These are phyloP conservation scores for Sophora flavescens DNA, from an alignment of 306 rosid genomes.

Conservation along the genomic window DNA sequence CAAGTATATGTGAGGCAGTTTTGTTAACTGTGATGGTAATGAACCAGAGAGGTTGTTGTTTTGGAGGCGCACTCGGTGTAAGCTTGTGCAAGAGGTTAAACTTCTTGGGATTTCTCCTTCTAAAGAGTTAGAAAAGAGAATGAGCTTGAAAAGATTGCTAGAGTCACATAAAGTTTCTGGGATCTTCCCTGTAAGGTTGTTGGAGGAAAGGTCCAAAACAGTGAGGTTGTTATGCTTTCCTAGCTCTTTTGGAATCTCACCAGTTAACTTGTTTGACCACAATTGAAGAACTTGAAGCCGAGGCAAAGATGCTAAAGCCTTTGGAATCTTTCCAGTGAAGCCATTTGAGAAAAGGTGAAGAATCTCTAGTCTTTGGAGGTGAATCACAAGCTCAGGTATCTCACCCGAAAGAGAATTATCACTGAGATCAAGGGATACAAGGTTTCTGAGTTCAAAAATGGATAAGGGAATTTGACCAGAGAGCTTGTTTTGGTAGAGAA, in stretches of 20 bases:
- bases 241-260: conserved; percentile 74
- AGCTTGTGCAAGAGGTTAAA: conserved; percentile 68
- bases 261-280: conserved; percentile 86
- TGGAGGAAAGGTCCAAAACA: conserved; percentile 84
- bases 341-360: conserved; percentile 89
- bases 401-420: conserved; percentile 80
- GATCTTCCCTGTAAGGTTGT: conserved; percentile 70
- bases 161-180: conserved; percentile 70
- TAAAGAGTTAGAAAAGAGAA: conserved; percentile 82
- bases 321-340: conserved; percentile 72
- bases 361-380: conserved; percentile 71
- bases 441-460: conserved; percentile 61
- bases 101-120: conserved; percentile 63
- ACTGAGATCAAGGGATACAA: conserved; percentile 85
- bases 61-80: conserved; percentile 81
- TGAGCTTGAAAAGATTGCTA: conserved; percentile 78
- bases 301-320: conserved; percentile 62
- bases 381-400: conserved; percentile 65
- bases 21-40: conserved; percentile 50
- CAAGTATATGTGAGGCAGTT: conserved; percentile 67
- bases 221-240: conserved; percentile 80
- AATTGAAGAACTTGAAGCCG: conserved; percentile 88
- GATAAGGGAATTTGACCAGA: conserved; percentile 68
- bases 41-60: conserved; percentile 78
- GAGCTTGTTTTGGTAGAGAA: conserved; percentile 85